Evolutionary conservation across 1,139 yeast species (phyloP).

Genomic region (Hansenula sp.): DNA sequence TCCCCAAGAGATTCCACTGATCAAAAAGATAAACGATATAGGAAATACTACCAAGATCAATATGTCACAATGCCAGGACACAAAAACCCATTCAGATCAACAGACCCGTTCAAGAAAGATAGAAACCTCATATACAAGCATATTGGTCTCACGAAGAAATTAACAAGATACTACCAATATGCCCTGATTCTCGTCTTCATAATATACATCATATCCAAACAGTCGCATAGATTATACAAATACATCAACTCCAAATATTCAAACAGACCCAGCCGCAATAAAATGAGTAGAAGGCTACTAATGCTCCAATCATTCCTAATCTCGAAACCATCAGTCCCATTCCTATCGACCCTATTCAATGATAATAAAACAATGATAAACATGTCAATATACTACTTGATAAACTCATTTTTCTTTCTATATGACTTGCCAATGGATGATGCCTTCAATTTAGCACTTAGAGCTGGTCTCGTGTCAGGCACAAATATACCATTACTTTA

Average conservation of each 20-base stretch:
- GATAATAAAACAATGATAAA: constrained; percentile 12
- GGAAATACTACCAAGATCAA: not conserved
- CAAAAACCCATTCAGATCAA: constrained; percentile 13
- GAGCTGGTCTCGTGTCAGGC: constrained; percentile 22
- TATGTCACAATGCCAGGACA: not conserved
- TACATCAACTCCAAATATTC: not conserved
- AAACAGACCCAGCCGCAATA: no score
- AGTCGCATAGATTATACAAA: not conserved
- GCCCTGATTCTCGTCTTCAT: not conserved
- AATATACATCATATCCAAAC: not conserved
- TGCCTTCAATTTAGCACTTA: constrained; percentile 19
- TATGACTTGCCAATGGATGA: constrained; percentile 18
- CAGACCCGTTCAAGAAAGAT: constrained; percentile 20
- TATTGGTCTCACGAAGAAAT: constrained; percentile 18
- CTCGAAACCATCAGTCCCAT: constrained; percentile 9
- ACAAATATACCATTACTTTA: constrained; percentile 23
- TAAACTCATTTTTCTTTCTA: constrained; percentile 12
- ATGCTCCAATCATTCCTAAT: not conserved
- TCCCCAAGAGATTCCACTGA: not conserved
- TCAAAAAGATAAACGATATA: not conserved
- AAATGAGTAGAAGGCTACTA: not conserved
- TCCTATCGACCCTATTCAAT: constrained; percentile 11
- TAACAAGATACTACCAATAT: constrained; percentile 18
- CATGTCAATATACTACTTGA: constrained; percentile 9
- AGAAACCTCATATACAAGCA: constrained; percentile 15